Evolutionary conservation across 495 filamentous ascomycete genomes (phyloP).

Genomic region (Xylaria palmicola): DNA sequence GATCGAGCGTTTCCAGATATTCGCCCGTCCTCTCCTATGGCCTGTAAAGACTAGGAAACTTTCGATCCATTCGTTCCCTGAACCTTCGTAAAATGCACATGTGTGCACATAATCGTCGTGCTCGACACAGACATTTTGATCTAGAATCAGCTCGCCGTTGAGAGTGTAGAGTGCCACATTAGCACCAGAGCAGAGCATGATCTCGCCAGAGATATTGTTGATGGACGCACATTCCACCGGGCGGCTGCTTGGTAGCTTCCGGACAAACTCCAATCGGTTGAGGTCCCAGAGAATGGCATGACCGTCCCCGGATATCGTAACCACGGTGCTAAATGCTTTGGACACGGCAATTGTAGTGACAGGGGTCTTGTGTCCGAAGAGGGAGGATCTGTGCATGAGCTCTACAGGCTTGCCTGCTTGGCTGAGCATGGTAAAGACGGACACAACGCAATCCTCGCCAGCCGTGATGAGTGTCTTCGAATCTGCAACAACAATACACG

Average conservation of each 20-base stretch:
- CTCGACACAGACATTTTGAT: slow-evolving; percentile 73
- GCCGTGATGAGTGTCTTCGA: slow-evolving; percentile 87
- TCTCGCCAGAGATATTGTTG: slow-evolving; percentile 85
- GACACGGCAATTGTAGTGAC: slow-evolving; percentile 81
- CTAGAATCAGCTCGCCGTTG: slow-evolving; percentile 78
- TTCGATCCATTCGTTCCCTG: slow-evolving; percentile 89
- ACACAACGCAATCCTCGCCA: slow-evolving; percentile 86
- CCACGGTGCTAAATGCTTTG: slow-evolving; percentile 79
- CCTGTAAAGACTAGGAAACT: slow-evolving; percentile 85
- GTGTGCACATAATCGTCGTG: slow-evolving; percentile 71
- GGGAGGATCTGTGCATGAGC: slow-evolving; percentile 70
- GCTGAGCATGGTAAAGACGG: slow-evolving; percentile 68
- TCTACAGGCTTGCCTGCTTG: slow-evolving; percentile 65
- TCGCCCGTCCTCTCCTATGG: slow-evolving; percentile 79
- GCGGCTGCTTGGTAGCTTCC: slow-evolving; percentile 59
- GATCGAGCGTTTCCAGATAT: slow-evolving; percentile 61
- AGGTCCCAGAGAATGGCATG: slow-evolving; percentile 90
- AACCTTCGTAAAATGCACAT: slow-evolving; percentile 92
- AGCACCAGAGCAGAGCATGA: slow-evolving; percentile 76
- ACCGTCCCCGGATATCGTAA: slow-evolving; percentile 78
- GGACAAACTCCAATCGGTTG: slow-evolving; percentile 82
- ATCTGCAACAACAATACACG: slow-evolving; percentile 79
- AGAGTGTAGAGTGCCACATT: slow-evolving; percentile 79
- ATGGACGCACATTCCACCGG: slow-evolving; percentile 72
- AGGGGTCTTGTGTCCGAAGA: slow-evolving; percentile 85